These are phyloP conservation scores for Isochrysis galbana DNA, from an alignment of 78 protist genomes.

Conservation along the genomic window DNA sequence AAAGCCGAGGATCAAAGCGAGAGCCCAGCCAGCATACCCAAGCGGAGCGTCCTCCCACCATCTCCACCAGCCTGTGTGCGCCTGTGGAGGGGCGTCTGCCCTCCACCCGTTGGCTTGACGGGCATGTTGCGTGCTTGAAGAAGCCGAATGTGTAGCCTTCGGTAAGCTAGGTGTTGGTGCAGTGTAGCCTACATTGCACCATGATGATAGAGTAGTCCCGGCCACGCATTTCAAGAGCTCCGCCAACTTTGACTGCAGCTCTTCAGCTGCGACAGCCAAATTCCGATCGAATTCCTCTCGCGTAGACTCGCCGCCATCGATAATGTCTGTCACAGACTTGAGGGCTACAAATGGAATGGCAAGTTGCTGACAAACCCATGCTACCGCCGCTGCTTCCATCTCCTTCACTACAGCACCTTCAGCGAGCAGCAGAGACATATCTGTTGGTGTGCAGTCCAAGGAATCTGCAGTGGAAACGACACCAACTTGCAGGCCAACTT, in stretches of 20 bases:
- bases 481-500: neutral
- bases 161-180: too few species aligned
- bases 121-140: too few species aligned
- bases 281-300: conserved; percentile 21
- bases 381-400: conserved; percentile 39
- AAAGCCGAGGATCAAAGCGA: too few species aligned
- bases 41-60: too few species aligned
- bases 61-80: too few species aligned
- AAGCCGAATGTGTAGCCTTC: too few species aligned
- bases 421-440: neutral
- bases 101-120: too few species aligned
- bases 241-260: conserved; percentile 24
- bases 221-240: too few species aligned
- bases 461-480: neutral
- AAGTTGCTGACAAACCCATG: conserved; percentile 27
- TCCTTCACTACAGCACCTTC: conserved; percentile 28
- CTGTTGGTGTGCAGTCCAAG: neutral
- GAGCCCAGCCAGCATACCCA: too few species aligned
- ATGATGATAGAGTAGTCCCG: too few species aligned
- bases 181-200: too few species aligned
- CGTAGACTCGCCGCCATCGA: conserved; percentile 25
- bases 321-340: conserved; percentile 25
- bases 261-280: neutral
- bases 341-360: conserved; percentile 17
- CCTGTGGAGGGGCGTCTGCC: too few species aligned